These are phyloP conservation scores for Phytophthora pinifolia DNA, from an alignment of 352 stramenopile species.

Conservation along the genomic window DNA sequence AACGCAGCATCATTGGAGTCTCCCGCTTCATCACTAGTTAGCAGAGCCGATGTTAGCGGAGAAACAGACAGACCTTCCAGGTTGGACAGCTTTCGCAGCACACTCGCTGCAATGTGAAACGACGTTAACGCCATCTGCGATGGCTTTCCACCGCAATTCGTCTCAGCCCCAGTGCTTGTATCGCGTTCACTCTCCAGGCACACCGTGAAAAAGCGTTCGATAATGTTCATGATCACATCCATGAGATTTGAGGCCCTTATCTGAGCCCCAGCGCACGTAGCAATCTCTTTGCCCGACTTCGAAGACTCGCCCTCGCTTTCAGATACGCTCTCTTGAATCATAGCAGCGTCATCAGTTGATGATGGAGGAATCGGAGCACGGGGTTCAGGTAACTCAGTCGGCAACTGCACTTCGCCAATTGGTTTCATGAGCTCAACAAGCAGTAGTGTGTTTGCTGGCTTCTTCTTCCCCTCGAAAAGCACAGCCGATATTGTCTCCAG, in stretches of 20 bases:
- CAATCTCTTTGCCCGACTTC: constrained; percentile 23
- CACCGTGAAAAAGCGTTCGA: constrained; percentile 38
- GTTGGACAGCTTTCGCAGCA: constrained; percentile 69
- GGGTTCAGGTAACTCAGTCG: neutral
- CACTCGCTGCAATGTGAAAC: constrained; percentile 61
- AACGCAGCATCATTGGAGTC: constrained; percentile 37
- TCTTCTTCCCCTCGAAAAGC: constrained; percentile 78
- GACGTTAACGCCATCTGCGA: constrained; percentile 69
- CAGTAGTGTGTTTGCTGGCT: constrained; percentile 72
- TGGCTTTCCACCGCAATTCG: constrained; percentile 7
- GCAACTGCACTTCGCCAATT: constrained; percentile 23
- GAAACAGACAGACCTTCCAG: constrained; percentile 64
- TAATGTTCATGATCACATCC: constrained; percentile 56
- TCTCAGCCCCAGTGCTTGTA: neutral
- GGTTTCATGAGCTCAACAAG: constrained; percentile 65
- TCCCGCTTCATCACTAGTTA: constrained; percentile 50
- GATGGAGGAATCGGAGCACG: neutral
- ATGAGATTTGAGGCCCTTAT: constrained; percentile 46
- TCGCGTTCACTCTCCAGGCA: constrained; percentile 27
- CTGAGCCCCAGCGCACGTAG: constrained; percentile 28
- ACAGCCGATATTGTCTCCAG: constrained; percentile 77
- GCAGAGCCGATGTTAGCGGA: constrained; percentile 60
- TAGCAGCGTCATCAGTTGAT: constrained; percentile 31
- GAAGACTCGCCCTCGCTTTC: constrained; percentile 10
- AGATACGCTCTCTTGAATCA: constrained; percentile 23